A percentile compares a stretch with the other conserved stretches of the same genome.
Conservation (phyloP, 106 monocot genomes). For the Allium sativum region DNA sequence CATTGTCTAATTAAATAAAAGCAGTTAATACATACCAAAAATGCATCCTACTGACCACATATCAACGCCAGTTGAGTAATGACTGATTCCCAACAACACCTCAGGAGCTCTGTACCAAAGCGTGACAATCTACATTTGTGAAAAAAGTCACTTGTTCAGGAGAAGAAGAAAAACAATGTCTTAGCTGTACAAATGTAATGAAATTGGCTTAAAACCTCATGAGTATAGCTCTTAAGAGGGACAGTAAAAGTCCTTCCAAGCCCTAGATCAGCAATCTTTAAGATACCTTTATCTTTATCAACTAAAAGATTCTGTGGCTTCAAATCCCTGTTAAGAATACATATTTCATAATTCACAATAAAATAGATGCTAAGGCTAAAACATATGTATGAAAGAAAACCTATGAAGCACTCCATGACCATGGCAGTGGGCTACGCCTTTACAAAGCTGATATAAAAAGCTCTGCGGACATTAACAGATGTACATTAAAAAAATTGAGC, state of each 20-base stretch:
- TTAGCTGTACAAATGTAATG: too few species aligned
- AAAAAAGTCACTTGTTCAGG: not conserved
- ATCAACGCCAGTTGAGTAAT: constrained; percentile 90
- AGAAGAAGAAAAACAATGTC: not conserved
- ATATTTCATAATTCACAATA: not conserved
- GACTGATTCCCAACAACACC: constrained; percentile 70
- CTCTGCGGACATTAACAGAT: constrained; percentile 28
- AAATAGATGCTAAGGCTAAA: too few species aligned
- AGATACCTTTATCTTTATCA: constrained; percentile 82
- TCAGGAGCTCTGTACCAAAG: constrained; percentile 99
- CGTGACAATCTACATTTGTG: constrained; percentile 66
- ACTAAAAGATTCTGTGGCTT: constrained; percentile 97
- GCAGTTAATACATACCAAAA: constrained; percentile 52
- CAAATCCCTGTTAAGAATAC: constrained; percentile 50
- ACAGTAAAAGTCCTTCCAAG: constrained; percentile 84
- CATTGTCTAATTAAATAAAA: not conserved
- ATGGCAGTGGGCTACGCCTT: constrained; percentile 98
- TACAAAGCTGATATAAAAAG: constrained; percentile 90
- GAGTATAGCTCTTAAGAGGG: constrained; percentile 97
- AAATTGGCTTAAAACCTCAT: constrained; percentile 46
- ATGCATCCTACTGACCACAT: constrained; percentile 99
- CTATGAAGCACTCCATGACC: constrained; percentile 97
- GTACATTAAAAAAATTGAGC: too few species aligned
- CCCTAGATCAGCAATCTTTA: constrained; percentile 97
- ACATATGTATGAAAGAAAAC: constrained; percentile 7